These are phyloP conservation scores for Suhomyces terraborum DNA, from an alignment of 1,139 yeast species.

Conservation along the genomic window DNA sequence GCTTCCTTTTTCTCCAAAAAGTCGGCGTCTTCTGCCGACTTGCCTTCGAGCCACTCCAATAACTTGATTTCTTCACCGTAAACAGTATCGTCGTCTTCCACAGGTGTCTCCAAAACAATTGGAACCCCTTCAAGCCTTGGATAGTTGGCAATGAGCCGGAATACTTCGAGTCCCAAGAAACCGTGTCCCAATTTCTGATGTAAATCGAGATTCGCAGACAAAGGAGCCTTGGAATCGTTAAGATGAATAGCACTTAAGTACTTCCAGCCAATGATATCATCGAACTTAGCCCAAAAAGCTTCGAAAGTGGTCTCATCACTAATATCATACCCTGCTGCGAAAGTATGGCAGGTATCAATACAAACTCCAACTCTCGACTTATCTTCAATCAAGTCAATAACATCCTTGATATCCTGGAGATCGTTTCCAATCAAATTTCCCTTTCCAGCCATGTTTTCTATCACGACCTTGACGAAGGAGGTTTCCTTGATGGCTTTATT, in stretches of 20 bases:
- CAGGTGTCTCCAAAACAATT: constrained; percentile 88
- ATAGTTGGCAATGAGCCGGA: constrained; percentile 74
- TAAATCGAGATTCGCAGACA: constrained; percentile 85
- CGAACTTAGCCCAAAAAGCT: constrained; percentile 75
- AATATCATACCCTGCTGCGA: constrained; percentile 95
- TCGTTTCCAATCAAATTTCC: constrained; percentile 87
- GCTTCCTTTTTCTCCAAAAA: constrained; percentile 48
- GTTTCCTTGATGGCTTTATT: constrained; percentile 79
- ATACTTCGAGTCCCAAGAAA: constrained; percentile 81
- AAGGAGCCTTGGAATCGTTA: constrained; percentile 93
- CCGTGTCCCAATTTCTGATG: constrained; percentile 92
- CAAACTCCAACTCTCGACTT: constrained; percentile 90
- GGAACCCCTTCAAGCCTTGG: constrained; percentile 66
- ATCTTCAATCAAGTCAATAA: constrained; percentile 74
- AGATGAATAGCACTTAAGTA: constrained; percentile 81
- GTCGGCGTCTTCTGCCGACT: constrained; percentile 55
- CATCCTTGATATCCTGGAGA: constrained; percentile 71
- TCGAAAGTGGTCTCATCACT: constrained; percentile 56
- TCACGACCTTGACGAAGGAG: constrained; percentile 75
- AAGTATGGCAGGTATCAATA: constrained; percentile 91
- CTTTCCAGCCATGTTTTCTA: constrained; percentile 98
- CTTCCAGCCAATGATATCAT: constrained; percentile 67
- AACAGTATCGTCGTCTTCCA: constrained; percentile 54
- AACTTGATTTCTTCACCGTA: constrained; percentile 85
- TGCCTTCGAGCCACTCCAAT: constrained; percentile 69